A percentile compares a stretch with the other conserved stretches of the same genome.
phyloP scores from a whole-genome alignment of 495 filamentous ascomycete species.

The Penicillium soppii region DNA sequence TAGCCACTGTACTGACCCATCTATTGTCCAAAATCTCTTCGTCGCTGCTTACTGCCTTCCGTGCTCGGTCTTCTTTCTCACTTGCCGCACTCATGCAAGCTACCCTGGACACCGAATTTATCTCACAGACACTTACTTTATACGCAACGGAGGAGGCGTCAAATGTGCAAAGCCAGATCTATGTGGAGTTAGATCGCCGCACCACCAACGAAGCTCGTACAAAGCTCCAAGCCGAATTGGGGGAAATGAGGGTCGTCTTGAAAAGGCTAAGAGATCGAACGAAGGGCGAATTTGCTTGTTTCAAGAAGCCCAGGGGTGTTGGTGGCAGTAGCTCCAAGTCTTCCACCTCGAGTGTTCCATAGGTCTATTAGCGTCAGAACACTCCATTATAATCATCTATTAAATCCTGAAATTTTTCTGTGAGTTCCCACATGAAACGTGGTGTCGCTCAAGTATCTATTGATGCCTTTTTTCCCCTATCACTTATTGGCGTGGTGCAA shows the following conservation, averaged over 20 bases:
- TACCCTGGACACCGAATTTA: conserved; percentile 94
- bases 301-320: conserved; percentile 51
- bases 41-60: conserved; percentile 71
- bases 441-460: no score
- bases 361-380: no score
- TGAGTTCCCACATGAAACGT: no score
- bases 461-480: no score
- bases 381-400: no score
- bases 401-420: no score
- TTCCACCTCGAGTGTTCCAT: conserved; percentile 6
- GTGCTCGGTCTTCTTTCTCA: conserved; percentile 61
- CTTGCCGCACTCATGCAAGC: conserved; percentile 92
- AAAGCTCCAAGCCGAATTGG: conserved; percentile 78
- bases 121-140: conserved; percentile 84
- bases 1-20: conserved; percentile 71
- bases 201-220: conserved; percentile 82
- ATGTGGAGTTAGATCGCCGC: conserved; percentile 79
- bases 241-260: conserved; percentile 80
- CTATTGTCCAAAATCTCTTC: conserved; percentile 73
- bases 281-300: conserved; percentile 82
- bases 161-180: conserved; percentile 79
- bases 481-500: no score
- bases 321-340: conserved; percentile 21
- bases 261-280: conserved; percentile 81
- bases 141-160: conserved; percentile 84